Percentiles rank a stretch among this genome's conserved stretches.
phyloP scores from a whole-genome alignment of 1,284 basidiomycete genomes.

The Cutaneotrichosporon cavernicola region DNA sequence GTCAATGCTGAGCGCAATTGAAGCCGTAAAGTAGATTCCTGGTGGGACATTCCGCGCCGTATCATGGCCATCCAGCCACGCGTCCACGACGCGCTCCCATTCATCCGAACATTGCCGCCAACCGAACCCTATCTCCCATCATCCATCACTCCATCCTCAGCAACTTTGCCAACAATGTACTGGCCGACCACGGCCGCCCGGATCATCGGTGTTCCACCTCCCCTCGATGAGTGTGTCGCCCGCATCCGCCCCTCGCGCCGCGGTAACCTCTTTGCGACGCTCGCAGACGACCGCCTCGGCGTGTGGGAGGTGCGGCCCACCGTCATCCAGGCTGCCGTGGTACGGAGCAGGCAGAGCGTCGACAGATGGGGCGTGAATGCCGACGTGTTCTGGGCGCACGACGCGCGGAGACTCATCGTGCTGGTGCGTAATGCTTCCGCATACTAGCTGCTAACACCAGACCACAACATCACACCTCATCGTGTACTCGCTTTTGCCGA shows the following conservation, averaged over 20 bases:
- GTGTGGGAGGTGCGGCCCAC: slow-evolving; percentile 83
- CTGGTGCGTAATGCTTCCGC: slow-evolving; percentile 58
- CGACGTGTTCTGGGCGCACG: slow-evolving; percentile 72
- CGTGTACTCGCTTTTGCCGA: slow-evolving; percentile 66
- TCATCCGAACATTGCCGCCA: neutral
- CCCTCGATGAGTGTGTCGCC: slow-evolving; percentile 59
- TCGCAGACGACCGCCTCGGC: slow-evolving; percentile 66
- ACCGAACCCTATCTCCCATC: neutral
- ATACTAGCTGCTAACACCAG: slow-evolving; percentile 50
- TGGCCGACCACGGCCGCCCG: slow-evolving; percentile 49
- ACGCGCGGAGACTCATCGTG: slow-evolving; percentile 72
- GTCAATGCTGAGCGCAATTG: too few relatives aligned
- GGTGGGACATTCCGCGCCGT: neutral
- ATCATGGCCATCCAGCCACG: too few relatives aligned
- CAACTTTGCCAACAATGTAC: slow-evolving; percentile 35
- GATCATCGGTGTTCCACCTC: slow-evolving; percentile 32
- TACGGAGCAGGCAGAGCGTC: slow-evolving; percentile 72
- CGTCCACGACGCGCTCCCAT: too few relatives aligned
- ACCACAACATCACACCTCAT: slow-evolving; percentile 76
- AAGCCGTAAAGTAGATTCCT: too few relatives aligned
- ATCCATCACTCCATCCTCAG: neutral
- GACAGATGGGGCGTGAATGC: slow-evolving; percentile 74
- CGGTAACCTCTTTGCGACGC: slow-evolving; percentile 73
- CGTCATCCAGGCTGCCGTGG: slow-evolving; percentile 69
- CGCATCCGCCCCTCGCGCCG: slow-evolving; percentile 65